phyloP scores from a whole-genome alignment of 352 stramenopile genomes.

The Aphanomyces euteiches region DNA sequence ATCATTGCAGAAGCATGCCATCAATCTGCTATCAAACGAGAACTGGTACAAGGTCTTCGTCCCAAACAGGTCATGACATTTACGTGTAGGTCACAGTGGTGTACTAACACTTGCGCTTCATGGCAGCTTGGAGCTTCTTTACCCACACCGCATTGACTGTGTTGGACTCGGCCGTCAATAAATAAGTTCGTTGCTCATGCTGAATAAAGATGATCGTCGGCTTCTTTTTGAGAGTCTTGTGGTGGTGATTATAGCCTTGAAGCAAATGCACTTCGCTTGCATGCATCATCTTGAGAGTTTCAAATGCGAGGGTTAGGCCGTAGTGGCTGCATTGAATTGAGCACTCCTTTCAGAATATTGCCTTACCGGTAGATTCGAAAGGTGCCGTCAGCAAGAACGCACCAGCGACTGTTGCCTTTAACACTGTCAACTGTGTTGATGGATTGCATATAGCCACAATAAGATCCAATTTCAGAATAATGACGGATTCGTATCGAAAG shows the following conservation, averaged over 20 bases:
- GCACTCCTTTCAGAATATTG: background rate
- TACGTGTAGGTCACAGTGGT: slow-evolving; percentile 10
- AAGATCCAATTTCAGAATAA: slow-evolving; percentile 46
- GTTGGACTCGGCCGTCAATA: slow-evolving; percentile 26
- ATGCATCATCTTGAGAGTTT: slow-evolving; percentile 49
- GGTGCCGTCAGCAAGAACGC: slow-evolving; percentile 55
- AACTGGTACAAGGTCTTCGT: slow-evolving; percentile 1
- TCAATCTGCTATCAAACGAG: slow-evolving; percentile 47
- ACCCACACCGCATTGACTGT: slow-evolving; percentile 47
- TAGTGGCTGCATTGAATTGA: slow-evolving; percentile 40
- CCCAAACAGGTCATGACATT: slow-evolving; percentile 51
- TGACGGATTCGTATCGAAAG: slow-evolving; percentile 47
- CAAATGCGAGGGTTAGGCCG: slow-evolving; percentile 58
- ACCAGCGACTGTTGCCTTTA: slow-evolving; percentile 64
- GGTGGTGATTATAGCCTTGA: slow-evolving; percentile 35
- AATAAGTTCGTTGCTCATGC: slow-evolving; percentile 41
- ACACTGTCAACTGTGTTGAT: slow-evolving; percentile 62
- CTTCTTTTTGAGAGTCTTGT: slow-evolving; percentile 36
- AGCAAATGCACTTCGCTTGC: slow-evolving; percentile 30
- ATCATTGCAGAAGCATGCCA: slow-evolving; percentile 69
- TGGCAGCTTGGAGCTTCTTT: slow-evolving; percentile 59
- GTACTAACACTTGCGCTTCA: slow-evolving; percentile 33
- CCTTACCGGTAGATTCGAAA: slow-evolving; percentile 53
- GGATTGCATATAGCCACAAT: slow-evolving; percentile 65
- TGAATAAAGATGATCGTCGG: slow-evolving; percentile 51